Conservation (phyloP, 352 stramenopile genomes). For the Phytophthora colocasiae region DNA sequence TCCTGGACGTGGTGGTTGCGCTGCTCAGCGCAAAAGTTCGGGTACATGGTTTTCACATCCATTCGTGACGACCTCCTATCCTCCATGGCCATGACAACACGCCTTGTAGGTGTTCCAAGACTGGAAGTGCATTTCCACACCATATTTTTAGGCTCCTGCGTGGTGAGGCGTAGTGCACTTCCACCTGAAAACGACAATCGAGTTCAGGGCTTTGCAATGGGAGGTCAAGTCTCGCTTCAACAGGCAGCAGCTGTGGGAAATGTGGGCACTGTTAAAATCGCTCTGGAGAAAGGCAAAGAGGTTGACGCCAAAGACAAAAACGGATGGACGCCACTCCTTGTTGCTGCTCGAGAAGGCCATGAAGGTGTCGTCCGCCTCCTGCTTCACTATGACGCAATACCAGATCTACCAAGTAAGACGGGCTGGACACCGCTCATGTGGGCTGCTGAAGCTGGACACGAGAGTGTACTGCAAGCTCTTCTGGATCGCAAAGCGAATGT, state of each 20-base stretch:
- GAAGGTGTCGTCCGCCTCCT: slow-evolving; percentile 2
- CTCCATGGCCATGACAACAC: slow-evolving; percentile 8
- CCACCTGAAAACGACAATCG: too few species aligned
- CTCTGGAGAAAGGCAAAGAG: background rate
- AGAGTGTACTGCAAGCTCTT: background rate
- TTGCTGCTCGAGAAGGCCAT: slow-evolving; percentile 3
- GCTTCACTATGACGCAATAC: slow-evolving; percentile 9
- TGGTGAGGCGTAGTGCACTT: too few species aligned
- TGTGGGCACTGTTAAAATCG: slow-evolving; percentile 4
- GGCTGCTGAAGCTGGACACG: slow-evolving; percentile 2
- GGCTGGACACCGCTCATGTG: slow-evolving; percentile 15
- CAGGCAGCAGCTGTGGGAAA: slow-evolving; percentile 1
- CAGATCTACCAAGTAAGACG: slow-evolving; percentile 8
- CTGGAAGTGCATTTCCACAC: background rate
- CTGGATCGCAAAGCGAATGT: slow-evolving; percentile 4
- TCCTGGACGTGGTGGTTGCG: slow-evolving; percentile 45
- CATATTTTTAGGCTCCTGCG: slow-evolving; percentile 3
- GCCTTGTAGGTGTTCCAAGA: background rate
- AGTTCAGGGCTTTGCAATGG: background rate
- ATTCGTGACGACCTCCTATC: slow-evolving; percentile 19
- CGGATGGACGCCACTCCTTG: slow-evolving; percentile 6
- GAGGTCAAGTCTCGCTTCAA: slow-evolving; percentile 1
- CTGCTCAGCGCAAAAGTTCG: slow-evolving; percentile 64
- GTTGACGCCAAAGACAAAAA: slow-evolving; percentile 12
- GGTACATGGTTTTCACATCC: slow-evolving; percentile 52